A percentile compares a stretch with the other conserved stretches of the same genome.
These are phyloP conservation scores for Balakata baccata DNA, from an alignment of 345 rosid species.

Conservation along the genomic window DNA sequence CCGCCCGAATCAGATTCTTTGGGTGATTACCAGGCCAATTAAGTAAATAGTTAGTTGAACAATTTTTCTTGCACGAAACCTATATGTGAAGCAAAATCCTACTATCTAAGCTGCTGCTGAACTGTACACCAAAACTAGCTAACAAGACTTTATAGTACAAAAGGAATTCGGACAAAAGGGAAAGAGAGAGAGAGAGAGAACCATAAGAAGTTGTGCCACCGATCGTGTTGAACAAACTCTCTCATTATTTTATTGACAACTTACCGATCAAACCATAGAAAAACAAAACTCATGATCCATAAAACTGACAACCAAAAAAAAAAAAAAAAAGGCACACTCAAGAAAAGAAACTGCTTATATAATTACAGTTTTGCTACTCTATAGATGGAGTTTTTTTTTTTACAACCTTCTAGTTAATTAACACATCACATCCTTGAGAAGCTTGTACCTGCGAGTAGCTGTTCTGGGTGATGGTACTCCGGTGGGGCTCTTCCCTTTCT, in stretches of 20 bases:
- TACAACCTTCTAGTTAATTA: constrained; percentile 15
- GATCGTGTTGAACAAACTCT: not conserved
- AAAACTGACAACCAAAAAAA: not conserved
- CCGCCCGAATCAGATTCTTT: constrained; percentile 11
- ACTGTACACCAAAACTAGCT: not conserved
- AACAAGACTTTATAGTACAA: not conserved
- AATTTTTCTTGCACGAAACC: constrained; percentile 26
- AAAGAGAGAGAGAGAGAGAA: not conserved
- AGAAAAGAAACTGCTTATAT: constrained; percentile 4
- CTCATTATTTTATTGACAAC: constrained; percentile 41
- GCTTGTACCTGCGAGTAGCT: constrained; percentile 96
- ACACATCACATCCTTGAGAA: constrained; percentile 98
- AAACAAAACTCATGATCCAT: not conserved
- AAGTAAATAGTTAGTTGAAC: constrained; percentile 3
- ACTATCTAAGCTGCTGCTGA: not conserved
- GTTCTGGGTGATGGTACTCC: constrained; percentile 73
- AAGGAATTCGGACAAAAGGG: constrained; percentile 8
- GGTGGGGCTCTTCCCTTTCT: constrained; percentile 49
- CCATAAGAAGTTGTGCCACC: constrained; percentile 32
- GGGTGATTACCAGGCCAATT: not conserved
- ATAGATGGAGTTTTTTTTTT: constrained; percentile 6
- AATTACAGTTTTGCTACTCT: constrained; percentile 13
- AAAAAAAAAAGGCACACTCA: constrained; percentile 5
- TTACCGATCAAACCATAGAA: not conserved
- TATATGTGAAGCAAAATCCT: constrained; percentile 4